Conservation (phyloP, 768 basidiomycete species). For the Xerocomus spinulosus region DNA sequence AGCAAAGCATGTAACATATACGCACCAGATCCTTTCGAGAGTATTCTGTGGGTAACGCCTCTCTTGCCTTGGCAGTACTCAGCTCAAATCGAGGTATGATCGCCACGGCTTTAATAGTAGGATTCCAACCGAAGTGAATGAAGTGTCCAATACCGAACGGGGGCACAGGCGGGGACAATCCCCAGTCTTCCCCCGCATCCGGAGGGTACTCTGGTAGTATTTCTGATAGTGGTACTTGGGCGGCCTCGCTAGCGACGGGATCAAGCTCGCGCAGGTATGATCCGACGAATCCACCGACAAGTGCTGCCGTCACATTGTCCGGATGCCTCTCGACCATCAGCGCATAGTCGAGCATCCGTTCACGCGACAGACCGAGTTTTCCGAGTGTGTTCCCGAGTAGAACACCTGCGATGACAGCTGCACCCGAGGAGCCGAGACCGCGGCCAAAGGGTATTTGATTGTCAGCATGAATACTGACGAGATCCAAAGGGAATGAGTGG, state of each 20-base stretch:
- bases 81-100: slow-evolving; percentile 95
- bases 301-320: slow-evolving; percentile 96
- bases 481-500: slow-evolving; percentile 66
- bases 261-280: slow-evolving; percentile 92
- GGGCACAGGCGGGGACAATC: slow-evolving; percentile 78
- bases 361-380: slow-evolving; percentile 57
- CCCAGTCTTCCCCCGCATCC: slow-evolving; percentile 92
- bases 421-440: slow-evolving; percentile 95
- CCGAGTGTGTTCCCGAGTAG: slow-evolving; percentile 85
- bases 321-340: slow-evolving; percentile 99
- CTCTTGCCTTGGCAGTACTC: slow-evolving; percentile 90
- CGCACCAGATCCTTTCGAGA: slow-evolving; percentile 84
- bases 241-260: slow-evolving; percentile 71
- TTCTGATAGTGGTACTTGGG: slow-evolving; percentile 90
- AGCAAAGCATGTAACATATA: background rate
- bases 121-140: slow-evolving; percentile 83
- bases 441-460: slow-evolving; percentile 98
- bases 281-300: slow-evolving; percentile 96
- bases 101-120: slow-evolving; percentile 83
- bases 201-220: slow-evolving; percentile 94
- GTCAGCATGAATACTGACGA: slow-evolving; percentile 64
- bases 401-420: slow-evolving; percentile 97
- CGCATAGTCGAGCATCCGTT: slow-evolving; percentile 88
- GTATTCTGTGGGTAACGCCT: slow-evolving; percentile 81
- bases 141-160: slow-evolving; percentile 92